Base-by-base conservation (phyloP, 2,329 filamentous ascomycete genomes). In the Ceratocystis harringtonii region DNA sequence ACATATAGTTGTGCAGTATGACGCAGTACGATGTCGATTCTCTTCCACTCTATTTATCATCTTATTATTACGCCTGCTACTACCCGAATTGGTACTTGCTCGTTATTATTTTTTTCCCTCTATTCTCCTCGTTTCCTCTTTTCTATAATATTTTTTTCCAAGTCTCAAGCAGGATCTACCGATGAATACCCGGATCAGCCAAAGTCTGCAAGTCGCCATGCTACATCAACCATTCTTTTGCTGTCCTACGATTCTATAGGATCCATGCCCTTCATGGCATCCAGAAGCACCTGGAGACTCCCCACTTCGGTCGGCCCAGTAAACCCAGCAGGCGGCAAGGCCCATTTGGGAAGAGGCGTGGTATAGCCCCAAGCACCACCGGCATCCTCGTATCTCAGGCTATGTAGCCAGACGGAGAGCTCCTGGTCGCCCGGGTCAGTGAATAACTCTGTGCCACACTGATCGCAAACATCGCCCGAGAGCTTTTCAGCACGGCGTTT, bases 401-500 rank as follows among this genome's bases (percentile, higher is more conserved):
- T 95, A 77, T 99, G 94, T 68, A 99, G 80, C 81, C 92, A 99
- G 50, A 99, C 87, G 0, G 89, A 90, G 60, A 99, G 80, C 77
- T 99, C 94, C 71, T 97, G 92, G 52, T 80, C 76, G 0, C 92
- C 92, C 0, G 94, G 94, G 72, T 99, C 94, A 17, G 89, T 95
- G 75, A 97, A 99, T 55, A 99, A 78, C 25, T 90, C 88, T 22
- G 94, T 96, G 67, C 87, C 82, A 74, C 94, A 99, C 43, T 91
- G 75, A 5, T 86, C 80, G 74, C 94, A 99, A 17, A 84, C 77
- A 71, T 91, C 79, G 12, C 94, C 94, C 0, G 92, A 95, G 81
- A 97, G 88, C 74, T 90, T 92, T 78, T 99, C 94, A 1, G 92
- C 92, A 71, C 92, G 92, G 71, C 86, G 84, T 76, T 92, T 90